Evolutionary conservation across 768 basidiomycete genomes (phyloP), one percentile per base, ranked within the genome.

Genomic region (Tylopilus balloui): DNA sequence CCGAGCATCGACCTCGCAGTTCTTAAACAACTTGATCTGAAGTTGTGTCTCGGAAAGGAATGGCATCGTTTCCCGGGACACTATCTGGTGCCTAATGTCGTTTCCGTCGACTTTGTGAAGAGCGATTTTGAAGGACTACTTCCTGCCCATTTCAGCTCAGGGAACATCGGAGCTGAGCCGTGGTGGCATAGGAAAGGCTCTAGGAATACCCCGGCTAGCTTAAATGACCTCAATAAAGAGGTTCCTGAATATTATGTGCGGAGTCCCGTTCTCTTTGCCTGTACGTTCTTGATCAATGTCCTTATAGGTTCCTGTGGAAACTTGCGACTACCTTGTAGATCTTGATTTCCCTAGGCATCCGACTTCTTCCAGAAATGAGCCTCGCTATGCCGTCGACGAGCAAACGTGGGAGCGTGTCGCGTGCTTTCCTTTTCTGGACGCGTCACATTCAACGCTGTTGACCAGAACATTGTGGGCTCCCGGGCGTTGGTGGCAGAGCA

Each of bases 61-160:
- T 99, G 96, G 96, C 75, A 97, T 63, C 79, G 95, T 20, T 99
- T 92, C 75, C 89, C 93, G 3, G 82, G 91, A 4, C 86, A 88
- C 64, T 97, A 88, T 67, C 77, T 95, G 41, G 78, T 98, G 19
- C 93, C 94, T 2, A 79, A 84, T 50, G 87, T 81, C 23, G 71
- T 98, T 50, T 76, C 81, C 23, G 82, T 95, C n/a, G 78, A 85
- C 50, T 97, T 92, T 68, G 73, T 98, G 66, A 89, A 92, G 73
- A 92, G 87, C 67, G 92, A 87, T 49, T 97, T 98, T 57, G 78
- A 84, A 53, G 95, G 92, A 10, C 77, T 91, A 61, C 73, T 99
- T 53, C 96, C 96, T 13, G 79, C 84, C 17, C 86, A 88, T 64
- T 98, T 96, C 71, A 69, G 38, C 38, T 37, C 47, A 23, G 71